Conservation (phyloP, 2,329 filamentous ascomycete species). For the Rutstroemia sydowiana region DNA sequence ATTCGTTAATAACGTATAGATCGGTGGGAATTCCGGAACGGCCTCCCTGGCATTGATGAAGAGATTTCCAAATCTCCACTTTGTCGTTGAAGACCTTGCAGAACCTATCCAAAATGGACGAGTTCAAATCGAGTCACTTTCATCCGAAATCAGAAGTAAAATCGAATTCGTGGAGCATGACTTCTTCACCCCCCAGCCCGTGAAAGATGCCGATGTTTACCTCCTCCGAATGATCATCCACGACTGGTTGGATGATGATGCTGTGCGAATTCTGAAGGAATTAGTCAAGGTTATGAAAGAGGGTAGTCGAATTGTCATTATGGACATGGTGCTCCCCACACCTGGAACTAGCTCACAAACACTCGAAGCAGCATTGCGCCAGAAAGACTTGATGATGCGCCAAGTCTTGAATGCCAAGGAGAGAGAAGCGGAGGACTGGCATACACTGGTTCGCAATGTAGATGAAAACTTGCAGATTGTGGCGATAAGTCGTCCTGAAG, state of each 20-base stretch:
- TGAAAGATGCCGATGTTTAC: conserved; percentile 37
- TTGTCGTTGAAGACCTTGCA: conserved; percentile 30
- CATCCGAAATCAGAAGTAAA: background rate
- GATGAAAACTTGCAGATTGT: background rate
- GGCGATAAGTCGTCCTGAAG: background rate
- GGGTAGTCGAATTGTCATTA: conserved; percentile 26
- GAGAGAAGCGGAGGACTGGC: conserved; percentile 17
- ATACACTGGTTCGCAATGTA: background rate
- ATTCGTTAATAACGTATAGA: background rate
- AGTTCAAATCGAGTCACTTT: background rate
- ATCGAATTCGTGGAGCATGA: conserved; percentile 20
- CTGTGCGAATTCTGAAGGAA: conserved; percentile 30
- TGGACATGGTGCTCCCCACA: background rate
- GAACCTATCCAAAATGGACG: conserved; percentile 9
- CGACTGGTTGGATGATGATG: conserved; percentile 39
- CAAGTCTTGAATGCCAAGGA: conserved; percentile 32
- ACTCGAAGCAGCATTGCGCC: conserved; percentile 13
- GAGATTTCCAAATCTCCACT: conserved; percentile 25
- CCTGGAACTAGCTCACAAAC: background rate
- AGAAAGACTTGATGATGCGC: conserved; percentile 32
- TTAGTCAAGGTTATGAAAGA: conserved; percentile 36
- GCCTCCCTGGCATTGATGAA: conserved; percentile 28
- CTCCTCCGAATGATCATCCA: conserved; percentile 41
- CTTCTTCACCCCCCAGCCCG: conserved; percentile 38
- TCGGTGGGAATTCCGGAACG: conserved; percentile 31